Conservation (phyloP, 2,329 filamentous ascomycete species). For the Alternaria sp. region DNA sequence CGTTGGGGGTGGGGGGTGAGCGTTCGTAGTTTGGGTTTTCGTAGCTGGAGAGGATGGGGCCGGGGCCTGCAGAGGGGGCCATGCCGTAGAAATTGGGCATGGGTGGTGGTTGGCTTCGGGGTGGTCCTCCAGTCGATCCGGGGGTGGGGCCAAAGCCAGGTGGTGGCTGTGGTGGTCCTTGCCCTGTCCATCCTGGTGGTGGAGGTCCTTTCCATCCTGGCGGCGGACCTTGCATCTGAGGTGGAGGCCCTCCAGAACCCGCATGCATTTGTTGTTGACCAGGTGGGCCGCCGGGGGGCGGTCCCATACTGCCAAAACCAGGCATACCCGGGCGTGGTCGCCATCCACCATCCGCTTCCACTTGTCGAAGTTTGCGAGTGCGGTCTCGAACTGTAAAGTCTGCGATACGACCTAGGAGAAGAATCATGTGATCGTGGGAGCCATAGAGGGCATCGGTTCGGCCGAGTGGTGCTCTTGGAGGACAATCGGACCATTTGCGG, state of each 20-base stretch:
- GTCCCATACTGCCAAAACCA: conserved; percentile 44
- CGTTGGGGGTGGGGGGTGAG: conserved; percentile 22
- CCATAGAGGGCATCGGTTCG: conserved; percentile 81
- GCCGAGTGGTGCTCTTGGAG: conserved; percentile 81
- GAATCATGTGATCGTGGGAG: conserved; percentile 84
- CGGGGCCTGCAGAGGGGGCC: conserved; percentile 51
- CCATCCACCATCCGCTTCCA: conserved; percentile 65
- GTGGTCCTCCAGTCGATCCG: background rate
- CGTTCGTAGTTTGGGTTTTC: conserved; percentile 32
- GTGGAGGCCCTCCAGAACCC: conserved; percentile 32
- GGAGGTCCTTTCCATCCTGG: conserved; percentile 28
- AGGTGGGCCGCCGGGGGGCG: conserved; percentile 37
- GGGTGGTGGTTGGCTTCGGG: conserved; percentile 25
- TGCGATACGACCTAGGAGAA: conserved; percentile 79
- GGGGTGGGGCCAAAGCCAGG: conserved; percentile 21
- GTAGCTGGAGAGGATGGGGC: conserved; percentile 54
- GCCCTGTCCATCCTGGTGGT: conserved; percentile 25
- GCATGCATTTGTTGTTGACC: conserved; percentile 27
- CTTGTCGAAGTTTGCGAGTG: conserved; percentile 74
- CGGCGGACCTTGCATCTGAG: conserved; percentile 36
- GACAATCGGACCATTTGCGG: conserved; percentile 82
- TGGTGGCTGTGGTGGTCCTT: conserved; percentile 26
- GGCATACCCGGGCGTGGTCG: conserved; percentile 59
- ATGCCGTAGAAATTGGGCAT: conserved; percentile 61
- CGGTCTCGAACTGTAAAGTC: conserved; percentile 81